phyloP scores from a whole-genome alignment of 148 eudicot species.

The Mesembryanthemum crystallinum region DNA sequence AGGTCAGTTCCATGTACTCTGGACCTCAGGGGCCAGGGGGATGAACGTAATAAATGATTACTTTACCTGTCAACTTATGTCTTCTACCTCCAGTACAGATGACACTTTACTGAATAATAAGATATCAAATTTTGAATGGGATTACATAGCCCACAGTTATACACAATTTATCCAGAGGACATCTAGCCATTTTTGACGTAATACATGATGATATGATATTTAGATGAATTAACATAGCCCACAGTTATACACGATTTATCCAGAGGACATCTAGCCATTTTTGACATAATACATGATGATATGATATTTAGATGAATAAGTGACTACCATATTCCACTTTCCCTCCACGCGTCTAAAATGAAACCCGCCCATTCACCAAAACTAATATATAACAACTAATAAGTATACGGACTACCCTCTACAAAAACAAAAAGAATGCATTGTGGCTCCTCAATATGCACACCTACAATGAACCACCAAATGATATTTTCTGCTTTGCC shows the following conservation, averaged over 20 bases:
- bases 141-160: background rate
- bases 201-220: background rate
- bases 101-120: background rate
- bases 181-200: background rate
- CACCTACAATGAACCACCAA: too few species aligned
- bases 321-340: background rate
- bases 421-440: background rate
- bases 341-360: background rate
- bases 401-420: background rate
- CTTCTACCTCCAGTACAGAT: background rate
- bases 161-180: background rate
- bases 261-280: background rate
- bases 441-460: too few species aligned
- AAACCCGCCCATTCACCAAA: background rate
- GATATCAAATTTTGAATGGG: background rate
- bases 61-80: background rate
- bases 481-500: background rate
- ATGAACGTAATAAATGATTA: background rate
- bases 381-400: too few species aligned
- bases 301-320: background rate
- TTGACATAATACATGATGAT: background rate
- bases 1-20: background rate
- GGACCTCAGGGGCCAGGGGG: background rate
- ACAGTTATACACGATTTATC: background rate
- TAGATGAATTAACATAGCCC: background rate